Base-by-base conservation (phyloP, 805 yeast species). In the Yarrowia sp. region DNA sequence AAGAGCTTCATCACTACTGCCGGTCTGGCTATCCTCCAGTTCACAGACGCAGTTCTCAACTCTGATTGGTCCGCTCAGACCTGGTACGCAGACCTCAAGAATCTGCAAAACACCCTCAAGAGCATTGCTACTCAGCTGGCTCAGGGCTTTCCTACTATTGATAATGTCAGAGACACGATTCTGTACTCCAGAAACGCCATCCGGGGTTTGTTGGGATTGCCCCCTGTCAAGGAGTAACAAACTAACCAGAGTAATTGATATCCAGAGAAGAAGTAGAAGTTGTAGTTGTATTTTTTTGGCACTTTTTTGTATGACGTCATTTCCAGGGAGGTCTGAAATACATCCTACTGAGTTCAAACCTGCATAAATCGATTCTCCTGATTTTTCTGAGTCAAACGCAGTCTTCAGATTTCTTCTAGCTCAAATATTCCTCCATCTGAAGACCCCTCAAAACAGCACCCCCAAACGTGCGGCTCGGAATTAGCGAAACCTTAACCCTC, bases 111-210 rank as follows among this genome's bases (percentile, higher is more conserved):
- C 33, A 18, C 57, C 5, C 57, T 50, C 17, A 50, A 50, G 57
- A 14, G 14, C 13, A 14, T 35, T 9, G 17, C 17, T 5, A 8
- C 13, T 11, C 42, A 50, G 33, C 41, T 50, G 41, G 42, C 17
- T 3, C 10, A 1, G 3, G 41, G 42, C 1, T 50, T 50, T 32
- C 57, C 57, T 17, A 35, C 31, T 1, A 15, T 48, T 17, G 55
- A 48, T 1, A 35, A 50, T 14, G 57, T 36, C 22, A 13, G 33
- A 50, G 42, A 50, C 13, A 50, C 57, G 14, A 15, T 48, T 48
- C 39, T 48, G 39, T 48, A 48, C 53, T 48, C 53, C 7, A 28
- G 53, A 48, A 48, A 48, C 31, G 53, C 53, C 36, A 50, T 50
- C 14, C 42, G 57, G 36, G 42, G 42, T 50, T 32, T 50, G 3